Base-by-base conservation (phyloP, 352 stramenopile species). In the Globisporangium nunn region DNA sequence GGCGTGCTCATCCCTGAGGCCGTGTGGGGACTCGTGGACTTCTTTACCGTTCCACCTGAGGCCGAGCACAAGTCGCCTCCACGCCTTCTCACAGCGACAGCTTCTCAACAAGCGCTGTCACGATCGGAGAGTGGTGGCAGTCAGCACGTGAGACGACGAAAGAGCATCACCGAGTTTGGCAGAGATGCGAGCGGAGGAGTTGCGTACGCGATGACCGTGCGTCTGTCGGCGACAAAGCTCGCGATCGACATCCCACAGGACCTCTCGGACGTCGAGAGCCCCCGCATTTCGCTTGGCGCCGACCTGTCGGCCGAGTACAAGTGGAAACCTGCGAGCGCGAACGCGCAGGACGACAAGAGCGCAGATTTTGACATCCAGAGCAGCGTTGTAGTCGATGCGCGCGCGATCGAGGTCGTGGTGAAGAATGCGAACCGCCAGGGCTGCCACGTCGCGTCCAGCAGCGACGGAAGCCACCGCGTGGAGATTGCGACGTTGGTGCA, bases 311-410 rank as follows among this genome's bases (percentile, higher is more conserved):
- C 85, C 15, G 59, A 74, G 33, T 86, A 77, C 50, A 74, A 61
- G 43, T 85, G 74, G 72, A 79, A 75, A 50, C 76, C 78, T 23
- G 56, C 59, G 10, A 61, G 51, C 5, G 41, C 67, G 17, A 43
- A 29, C 7, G 60, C 11, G 44, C 44, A 23, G n/a, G 18, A 30
- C 17, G 7, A 31, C 44, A 17, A 17, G 37, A 43, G 63, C 17
- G 72, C 67, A 6, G 78, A 85, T 37, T 62, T 91, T 10, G 74
- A 87, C 49, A 87, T 91, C 47, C 81, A 91, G 48, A 87, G 78
- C 57, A 91, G 74, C 37, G 56, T 91, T 4, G 40, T 82, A 17
- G 61, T 79, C 14, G 73, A 91, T 43, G 81, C 74, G n/a, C 68
- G 54, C 11, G 74, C 73, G 15, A 85, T 91, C 58, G 75, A 91